These are phyloP conservation scores for Leccinum longicurvipes DNA, from an alignment of 768 basidiomycete genomes.

Conservation along the genomic window DNA sequence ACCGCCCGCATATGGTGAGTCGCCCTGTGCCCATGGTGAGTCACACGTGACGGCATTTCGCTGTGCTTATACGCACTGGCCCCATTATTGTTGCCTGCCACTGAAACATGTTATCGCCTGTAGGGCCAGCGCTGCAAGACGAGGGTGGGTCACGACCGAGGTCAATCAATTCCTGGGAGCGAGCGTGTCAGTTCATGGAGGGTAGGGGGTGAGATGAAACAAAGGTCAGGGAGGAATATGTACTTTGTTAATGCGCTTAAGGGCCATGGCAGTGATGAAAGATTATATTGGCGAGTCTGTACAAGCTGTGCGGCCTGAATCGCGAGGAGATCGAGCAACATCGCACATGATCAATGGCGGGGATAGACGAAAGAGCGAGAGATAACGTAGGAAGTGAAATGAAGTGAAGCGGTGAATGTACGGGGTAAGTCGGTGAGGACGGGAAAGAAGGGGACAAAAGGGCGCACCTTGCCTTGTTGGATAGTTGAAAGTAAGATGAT, in stretches of 20 bases:
- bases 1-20: slow-evolving; percentile 97
- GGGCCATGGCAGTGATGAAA: slow-evolving; percentile 61
- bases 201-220: slow-evolving; percentile 5
- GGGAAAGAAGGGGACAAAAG: neutral
- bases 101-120: slow-evolving; percentile 97
- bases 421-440: neutral
- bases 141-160: slow-evolving; percentile 99
- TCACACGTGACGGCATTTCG: slow-evolving; percentile 15
- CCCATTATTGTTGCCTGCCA: slow-evolving; percentile 99
- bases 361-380: slow-evolving; percentile 1
- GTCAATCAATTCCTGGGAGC: slow-evolving; percentile 89
- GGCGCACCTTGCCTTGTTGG: slow-evolving; percentile 9
- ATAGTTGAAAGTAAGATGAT: slow-evolving; percentile 12
- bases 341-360: slow-evolving; percentile 37
- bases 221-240: slow-evolving; percentile 1
- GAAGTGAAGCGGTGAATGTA: neutral
- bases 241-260: slow-evolving; percentile 99
- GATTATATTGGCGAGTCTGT: slow-evolving; percentile 15
- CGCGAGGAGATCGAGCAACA: slow-evolving; percentile 31
- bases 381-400: neutral
- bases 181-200: slow-evolving; percentile 5
- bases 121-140: slow-evolving; percentile 98
- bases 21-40: slow-evolving; percentile 56
- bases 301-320: slow-evolving; percentile 11
- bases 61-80: slow-evolving; percentile 59